Percentiles rank a stretch among this genome's conserved stretches.
Evolutionary conservation across 768 basidiomycete genomes (phyloP).

Genomic region (Mycena vitilis): DNA sequence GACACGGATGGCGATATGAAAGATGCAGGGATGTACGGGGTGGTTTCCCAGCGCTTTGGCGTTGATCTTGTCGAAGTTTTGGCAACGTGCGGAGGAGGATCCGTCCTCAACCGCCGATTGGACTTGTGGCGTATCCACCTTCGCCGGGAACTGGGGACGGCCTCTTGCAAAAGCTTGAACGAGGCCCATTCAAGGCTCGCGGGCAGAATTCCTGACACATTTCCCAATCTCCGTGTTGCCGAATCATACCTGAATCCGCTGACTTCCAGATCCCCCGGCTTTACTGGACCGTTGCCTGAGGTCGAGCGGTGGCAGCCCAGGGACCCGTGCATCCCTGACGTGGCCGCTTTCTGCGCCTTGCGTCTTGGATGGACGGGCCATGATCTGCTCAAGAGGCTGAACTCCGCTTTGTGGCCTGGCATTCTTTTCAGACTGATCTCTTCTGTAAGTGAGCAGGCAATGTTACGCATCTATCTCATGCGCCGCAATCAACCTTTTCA

Average conservation of each 20-base stretch:
- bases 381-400: neutral
- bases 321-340: neutral
- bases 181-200: neutral
- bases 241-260: neutral
- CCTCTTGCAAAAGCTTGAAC: neutral
- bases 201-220: neutral
- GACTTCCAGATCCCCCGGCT: neutral
- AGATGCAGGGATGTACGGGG: neutral
- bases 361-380: neutral
- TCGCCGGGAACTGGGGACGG: neutral
- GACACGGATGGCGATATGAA: neutral
- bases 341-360: neutral
- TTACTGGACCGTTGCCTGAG: neutral
- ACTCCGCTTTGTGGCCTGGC: neutral
- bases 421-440: neutral
- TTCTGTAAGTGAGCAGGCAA: neutral
- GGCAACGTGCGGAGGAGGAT: neutral
- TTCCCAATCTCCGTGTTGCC: neutral
- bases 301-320: no score
- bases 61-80: neutral
- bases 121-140: neutral
- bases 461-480: neutral
- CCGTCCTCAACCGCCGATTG: neutral
- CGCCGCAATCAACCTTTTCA: no score
- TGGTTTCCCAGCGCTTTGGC: neutral